Conservation (phyloP, 768 basidiomycete genomes). For the Lentinus tigrinus region DNA sequence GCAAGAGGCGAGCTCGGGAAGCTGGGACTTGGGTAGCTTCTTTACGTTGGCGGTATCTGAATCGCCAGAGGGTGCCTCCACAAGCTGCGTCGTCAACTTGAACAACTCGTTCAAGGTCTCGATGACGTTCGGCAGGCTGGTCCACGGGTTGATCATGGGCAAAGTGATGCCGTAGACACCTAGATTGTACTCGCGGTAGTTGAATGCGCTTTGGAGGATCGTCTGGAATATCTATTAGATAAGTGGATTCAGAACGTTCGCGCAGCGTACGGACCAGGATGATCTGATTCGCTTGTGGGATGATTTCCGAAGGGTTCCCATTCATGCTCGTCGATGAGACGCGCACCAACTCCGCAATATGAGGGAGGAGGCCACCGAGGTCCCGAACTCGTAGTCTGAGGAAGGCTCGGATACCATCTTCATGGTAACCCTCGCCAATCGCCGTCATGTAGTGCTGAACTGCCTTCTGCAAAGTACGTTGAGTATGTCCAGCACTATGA, state of each 20-base stretch:
- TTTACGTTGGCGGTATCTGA: constrained; percentile 27
- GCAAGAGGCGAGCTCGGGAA: constrained; percentile 62
- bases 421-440: constrained; percentile 51
- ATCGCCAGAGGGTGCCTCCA: constrained; percentile 39
- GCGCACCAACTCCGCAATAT: constrained; percentile 51
- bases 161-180: constrained; percentile 76
- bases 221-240: constrained; percentile 42
- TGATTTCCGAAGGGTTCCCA: constrained; percentile 41
- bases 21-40: constrained; percentile 48
- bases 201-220: constrained; percentile 67
- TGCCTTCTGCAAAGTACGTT: constrained; percentile 67
- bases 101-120: constrained; percentile 74
- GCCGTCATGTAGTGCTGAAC: constrained; percentile 69
- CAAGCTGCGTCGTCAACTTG: constrained; percentile 51
- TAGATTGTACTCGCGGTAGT: constrained; percentile 71
- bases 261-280: constrained; percentile 51
- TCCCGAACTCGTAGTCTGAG: constrained; percentile 70
- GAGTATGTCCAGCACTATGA: constrained; percentile 51
- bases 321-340: constrained; percentile 42
- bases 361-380: constrained; percentile 65
- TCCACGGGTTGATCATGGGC: constrained; percentile 80
- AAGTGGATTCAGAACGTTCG: too few species aligned
- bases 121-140: constrained; percentile 65
- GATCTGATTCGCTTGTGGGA: constrained; percentile 70
- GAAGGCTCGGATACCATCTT: constrained; percentile 82